These are phyloP conservation scores for Datura wrightii DNA, from an alignment of 257 asterid species.

Conservation along the genomic window DNA sequence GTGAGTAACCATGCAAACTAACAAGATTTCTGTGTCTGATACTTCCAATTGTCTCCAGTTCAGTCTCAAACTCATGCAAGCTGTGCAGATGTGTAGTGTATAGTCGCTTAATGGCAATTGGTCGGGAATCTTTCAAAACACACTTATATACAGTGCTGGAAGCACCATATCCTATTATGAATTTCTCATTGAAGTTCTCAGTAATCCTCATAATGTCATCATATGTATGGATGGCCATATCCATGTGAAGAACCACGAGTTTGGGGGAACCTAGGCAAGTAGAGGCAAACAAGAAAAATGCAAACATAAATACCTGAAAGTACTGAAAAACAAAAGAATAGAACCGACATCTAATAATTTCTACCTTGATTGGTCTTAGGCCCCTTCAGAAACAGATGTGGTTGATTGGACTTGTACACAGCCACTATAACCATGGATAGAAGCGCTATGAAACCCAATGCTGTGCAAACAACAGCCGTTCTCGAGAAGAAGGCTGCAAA, in stretches of 20 bases:
- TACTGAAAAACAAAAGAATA: neutral
- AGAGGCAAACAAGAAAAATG: neutral
- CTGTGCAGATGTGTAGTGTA: conserved; percentile 64
- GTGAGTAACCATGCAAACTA: conserved; percentile 89
- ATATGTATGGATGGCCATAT: conserved; percentile 89
- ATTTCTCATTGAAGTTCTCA: conserved; percentile 84
- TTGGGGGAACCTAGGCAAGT: conserved; percentile 63
- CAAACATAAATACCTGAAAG: neutral
- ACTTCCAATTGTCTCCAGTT: conserved; percentile 84
- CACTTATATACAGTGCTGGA: conserved; percentile 95
- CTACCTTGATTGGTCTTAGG: conserved; percentile 61
- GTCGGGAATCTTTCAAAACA: conserved; percentile 78
- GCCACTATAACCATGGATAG: conserved; percentile 78
- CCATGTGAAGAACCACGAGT: conserved; percentile 90
- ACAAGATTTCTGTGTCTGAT: conserved; percentile 96
- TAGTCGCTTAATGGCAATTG: conserved; percentile 94
- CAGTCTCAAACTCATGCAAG: conserved; percentile 87
- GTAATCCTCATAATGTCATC: conserved; percentile 93
- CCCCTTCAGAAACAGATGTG: conserved; percentile 55
- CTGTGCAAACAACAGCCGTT: conserved; percentile 65
- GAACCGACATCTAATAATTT: neutral
- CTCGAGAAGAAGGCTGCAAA: conserved; percentile 71
- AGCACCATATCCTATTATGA: conserved; percentile 90
- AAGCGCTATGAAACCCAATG: conserved; percentile 67
- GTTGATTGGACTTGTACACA: conserved; percentile 72